Conservation (phyloP, 2,329 filamentous ascomycete species). For the Colletotrichum spaethianum region DNA sequence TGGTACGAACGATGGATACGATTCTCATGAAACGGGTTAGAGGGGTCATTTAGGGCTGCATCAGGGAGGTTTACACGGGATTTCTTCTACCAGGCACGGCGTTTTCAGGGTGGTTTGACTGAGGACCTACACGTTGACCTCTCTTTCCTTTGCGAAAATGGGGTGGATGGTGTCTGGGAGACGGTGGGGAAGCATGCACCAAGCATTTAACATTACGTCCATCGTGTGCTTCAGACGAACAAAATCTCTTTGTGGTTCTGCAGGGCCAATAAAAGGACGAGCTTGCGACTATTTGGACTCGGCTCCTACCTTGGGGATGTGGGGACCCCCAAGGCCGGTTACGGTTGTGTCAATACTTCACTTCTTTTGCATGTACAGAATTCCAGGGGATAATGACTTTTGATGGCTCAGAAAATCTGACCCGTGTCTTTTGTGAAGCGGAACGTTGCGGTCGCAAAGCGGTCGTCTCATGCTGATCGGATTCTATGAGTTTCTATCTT, state of each 20-base stretch:
- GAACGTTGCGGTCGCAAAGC: background rate
- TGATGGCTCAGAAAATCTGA: background rate
- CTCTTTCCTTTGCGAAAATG: background rate
- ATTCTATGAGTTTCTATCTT: background rate
- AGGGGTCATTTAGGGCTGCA: conserved; percentile 10
- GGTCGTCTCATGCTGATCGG: background rate
- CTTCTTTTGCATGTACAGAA: conserved; percentile 16
- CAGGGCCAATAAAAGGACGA: background rate
- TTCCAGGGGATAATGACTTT: background rate
- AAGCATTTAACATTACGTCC: background rate
- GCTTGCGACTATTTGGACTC: background rate
- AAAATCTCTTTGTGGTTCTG: background rate
- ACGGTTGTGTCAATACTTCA: background rate
- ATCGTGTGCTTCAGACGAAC: background rate
- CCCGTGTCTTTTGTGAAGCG: background rate
- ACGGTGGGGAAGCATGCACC: background rate
- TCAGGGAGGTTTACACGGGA: conserved; percentile 1
- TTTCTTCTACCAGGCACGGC: conserved; percentile 15
- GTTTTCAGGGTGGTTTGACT: conserved; percentile 4
- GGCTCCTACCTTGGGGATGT: background rate
- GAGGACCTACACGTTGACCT: background rate
- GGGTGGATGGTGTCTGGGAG: background rate
- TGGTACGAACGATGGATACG: conserved; percentile 5
- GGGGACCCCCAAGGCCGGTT: background rate
- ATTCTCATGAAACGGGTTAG: conserved; percentile 10